Conservation (phyloP, 768 basidiomycete species). For the Tulasnella sp. region DNA sequence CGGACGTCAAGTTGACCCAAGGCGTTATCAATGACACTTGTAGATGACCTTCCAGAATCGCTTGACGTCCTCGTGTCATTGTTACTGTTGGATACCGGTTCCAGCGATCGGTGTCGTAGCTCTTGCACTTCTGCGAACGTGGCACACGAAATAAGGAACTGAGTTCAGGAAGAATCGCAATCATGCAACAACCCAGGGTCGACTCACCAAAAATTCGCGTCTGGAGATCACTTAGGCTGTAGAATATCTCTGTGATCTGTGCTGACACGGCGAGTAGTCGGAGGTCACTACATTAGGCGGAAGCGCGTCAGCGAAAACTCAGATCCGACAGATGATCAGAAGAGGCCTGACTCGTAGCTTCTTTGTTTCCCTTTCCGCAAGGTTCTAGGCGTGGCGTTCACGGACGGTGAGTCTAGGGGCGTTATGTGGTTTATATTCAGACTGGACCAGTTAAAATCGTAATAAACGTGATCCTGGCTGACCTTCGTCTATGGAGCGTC, state of each 20-base stretch:
- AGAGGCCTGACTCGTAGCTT: constrained; percentile 14
- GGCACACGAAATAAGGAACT: background rate
- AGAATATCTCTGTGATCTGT: constrained; percentile 78
- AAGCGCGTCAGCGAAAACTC: background rate
- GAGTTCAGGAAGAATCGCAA: background rate
- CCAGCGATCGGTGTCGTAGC: constrained; percentile 62
- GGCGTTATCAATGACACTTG: constrained; percentile 67
- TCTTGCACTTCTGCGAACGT: constrained; percentile 72
- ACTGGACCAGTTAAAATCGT: background rate
- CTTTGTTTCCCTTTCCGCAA: constrained; percentile 9
- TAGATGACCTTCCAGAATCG: constrained; percentile 7
- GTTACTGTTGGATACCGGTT: constrained; percentile 36
- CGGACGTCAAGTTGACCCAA: constrained; percentile 70
- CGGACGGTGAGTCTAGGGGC: background rate
- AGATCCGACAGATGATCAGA: background rate
- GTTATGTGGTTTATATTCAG: background rate
- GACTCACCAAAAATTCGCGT: constrained; percentile 76
- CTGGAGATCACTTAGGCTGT: constrained; percentile 79
- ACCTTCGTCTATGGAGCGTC: no score
- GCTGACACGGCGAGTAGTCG: constrained; percentile 68
- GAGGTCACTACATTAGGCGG: constrained; percentile 43
- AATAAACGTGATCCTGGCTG: background rate
- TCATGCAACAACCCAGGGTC: background rate
- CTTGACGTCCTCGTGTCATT: background rate
- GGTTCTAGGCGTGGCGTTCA: constrained; percentile 4